Evolutionary conservation across 2,329 filamentous ascomycete species (phyloP), one percentile per base, ranked within the genome.

Genomic region (Blastomyces parvus): DNA sequence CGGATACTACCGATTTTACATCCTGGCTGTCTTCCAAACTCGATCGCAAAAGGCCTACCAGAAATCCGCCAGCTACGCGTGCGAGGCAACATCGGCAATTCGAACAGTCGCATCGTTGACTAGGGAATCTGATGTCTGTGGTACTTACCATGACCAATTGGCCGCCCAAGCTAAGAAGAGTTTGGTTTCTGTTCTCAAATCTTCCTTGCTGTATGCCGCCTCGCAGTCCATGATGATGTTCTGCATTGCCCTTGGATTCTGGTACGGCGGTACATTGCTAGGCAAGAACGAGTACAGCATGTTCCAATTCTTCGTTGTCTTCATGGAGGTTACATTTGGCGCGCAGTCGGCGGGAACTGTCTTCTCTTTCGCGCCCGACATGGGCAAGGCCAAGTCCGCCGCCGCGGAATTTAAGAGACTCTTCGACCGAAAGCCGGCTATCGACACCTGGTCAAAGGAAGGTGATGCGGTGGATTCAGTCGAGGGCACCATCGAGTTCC

Each of bases 241-340:
- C 57, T 90, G 88, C 68, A 87, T 94, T 64, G 91, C 91, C 0
- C 84, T 97, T 3, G 91, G 89, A 1, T 97, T 97, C 80, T 97
- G 90, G 90, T 96, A 94, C 70, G 91, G 91, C 65, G 90, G 90
- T 36, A 88, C 82, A 0, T 79, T 94, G 40, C 88, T 96, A 61
- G 86, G 83, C 27, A 82, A 83, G 63, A 71, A 77, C 58, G 89
- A 95, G 73, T 93, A 94, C 74, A 74, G 77, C 67, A 82, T 91
- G 70, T 93, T 93, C 75, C 88, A 92, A 68, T 97, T 97, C 82
- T 97, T 97, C 78, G 81, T 96, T 57, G 91, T 90, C 70, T 97
- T 96, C 77, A 86, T 88, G 65, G 83, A 91, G 56, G 84, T 97
- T 69, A 89, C 97, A 70, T 97, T 96, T 70, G 91, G 92, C 62